Evolutionary conservation across 2,329 filamentous ascomycete species (phyloP), one percentile per base, ranked within the genome.

Genomic region (Gnomoniopsis smithogilvyi): DNA sequence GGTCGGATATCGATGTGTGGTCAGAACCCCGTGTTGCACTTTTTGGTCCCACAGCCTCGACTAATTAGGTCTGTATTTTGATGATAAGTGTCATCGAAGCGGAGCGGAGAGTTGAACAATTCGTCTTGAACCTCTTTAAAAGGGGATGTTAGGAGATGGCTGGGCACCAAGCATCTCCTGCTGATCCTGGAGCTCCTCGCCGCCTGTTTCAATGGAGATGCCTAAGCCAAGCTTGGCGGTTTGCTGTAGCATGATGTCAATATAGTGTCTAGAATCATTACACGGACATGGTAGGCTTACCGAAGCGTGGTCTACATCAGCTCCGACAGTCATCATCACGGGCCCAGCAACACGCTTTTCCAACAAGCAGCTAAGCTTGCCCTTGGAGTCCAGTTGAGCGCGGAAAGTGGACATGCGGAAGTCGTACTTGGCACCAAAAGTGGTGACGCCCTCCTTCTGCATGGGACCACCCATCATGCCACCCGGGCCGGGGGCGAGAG

Each of bases 311-410:
- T 99, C 95, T 70, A 99, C 91, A 73, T 98, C 95, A 66, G 93
- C 94, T 57, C 93, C 92, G 77, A 99, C 96, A 59, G 93, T 96
- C 78, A 99, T 86, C 74, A 89, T 90, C 60, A 99, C 92, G 30
- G 93, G 90, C 64, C 92, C 92, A 33, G 92, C 92, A 70, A 99
- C 91, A 70, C 92, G 89, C 87, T 97, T 98, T 83, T 99, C 95
- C 67, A 98, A 79, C 70, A 97, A 78, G 72, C 92, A 95, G 76
- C 90, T 91, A 62, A 99, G 83, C 80, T 96, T 96, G 74, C 95
- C 95, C 73, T 91, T 88, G 70, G 92, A 96, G 78, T 99, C 95
- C 68, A 98, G 84, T 79, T 99, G 95, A 48, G 94, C 95, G 65
- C 94, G 88, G 87, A 97, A 96, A 53, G 92, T 95, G 57, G 91